A percentile compares a stretch with the other conserved stretches of the same genome.
Evolutionary conservation across 805 yeast species (phyloP).

Genomic region (Wickerhamiella occidentalis): DNA sequence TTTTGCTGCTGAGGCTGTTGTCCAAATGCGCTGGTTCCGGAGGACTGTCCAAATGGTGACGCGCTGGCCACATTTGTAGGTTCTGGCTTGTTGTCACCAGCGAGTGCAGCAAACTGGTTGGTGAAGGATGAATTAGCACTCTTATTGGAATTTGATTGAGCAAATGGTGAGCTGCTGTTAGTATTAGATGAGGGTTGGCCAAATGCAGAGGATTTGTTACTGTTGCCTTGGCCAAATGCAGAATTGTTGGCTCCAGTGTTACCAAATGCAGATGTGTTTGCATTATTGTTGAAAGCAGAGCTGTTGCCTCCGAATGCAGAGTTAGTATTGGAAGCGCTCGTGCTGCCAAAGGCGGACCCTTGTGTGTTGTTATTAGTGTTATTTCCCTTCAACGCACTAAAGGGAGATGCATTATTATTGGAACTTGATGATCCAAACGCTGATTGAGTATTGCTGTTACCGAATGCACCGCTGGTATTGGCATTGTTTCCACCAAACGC

Average conservation of each 20-base stretch:
- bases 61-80: neutral
- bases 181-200: neutral
- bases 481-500: neutral
- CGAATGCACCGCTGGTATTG: neutral
- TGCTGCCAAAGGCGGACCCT: neutral
- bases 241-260: neutral
- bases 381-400: neutral
- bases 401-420: neutral
- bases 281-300: neutral
- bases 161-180: neutral
- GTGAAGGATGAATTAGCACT: neutral
- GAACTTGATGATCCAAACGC: neutral
- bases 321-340: neutral
- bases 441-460: neutral
- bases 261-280: constrained; percentile 2
- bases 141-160: neutral
- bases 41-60: neutral
- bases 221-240: constrained; percentile 1
- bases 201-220: neutral
- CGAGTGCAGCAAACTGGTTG: neutral
- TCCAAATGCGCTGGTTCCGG: neutral
- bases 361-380: neutral
- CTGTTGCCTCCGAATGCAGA: neutral
- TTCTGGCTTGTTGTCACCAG: neutral
- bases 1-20: neutral